Base-by-base conservation (phyloP, 2,329 filamentous ascomycete species). In the Aquanectria penicillioides region DNA sequence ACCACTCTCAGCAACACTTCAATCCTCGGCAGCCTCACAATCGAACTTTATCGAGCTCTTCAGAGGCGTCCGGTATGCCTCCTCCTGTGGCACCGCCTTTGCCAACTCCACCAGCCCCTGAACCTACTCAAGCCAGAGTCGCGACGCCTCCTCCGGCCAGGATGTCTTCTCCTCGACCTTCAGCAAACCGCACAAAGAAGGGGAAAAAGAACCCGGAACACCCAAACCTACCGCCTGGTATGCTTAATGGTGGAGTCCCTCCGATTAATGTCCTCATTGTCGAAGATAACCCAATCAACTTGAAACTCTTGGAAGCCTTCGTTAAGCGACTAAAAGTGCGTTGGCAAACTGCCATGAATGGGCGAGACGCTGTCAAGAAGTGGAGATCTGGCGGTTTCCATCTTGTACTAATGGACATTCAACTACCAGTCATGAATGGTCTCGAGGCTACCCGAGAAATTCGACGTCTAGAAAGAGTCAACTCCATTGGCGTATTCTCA, bases 231-330 rank as follows among this genome's bases (percentile, higher is more conserved):
- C 84, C 85, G 22, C 81, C 88, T 4, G 88, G 86, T 25, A 83
- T 92, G 69, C 84, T 97, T 23, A 93, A 94, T 66, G 90, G 89
- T 51, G 89, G 89, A 2, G 93, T 98, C 1, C 95, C 95, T 7
- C 94, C 95, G 1, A 98, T 99, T 78, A 98, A 97, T 68, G 94
- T 98, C 7, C 83, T 99, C 37, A 97, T 99, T 60, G 95, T 99
- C 12, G 95, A 99, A 79, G 95, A 99, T 79, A 99, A 99, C 75
- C 93, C 95, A 63, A 98, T 99, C 83, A 99, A 98, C 73, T 81
- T 98, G 66, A 92, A 93, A 71, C 87, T 99, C 9, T 81, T 99
- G 29, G 94, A 97, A 73, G 93, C 94, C 1, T 97, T 99, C 71
- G 94, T 98, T 83, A 97, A 97, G 78, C 85, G 93, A 44, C 83